Base-by-base conservation (phyloP, 495 filamentous ascomycete genomes). In the Collariella sp. region DNA sequence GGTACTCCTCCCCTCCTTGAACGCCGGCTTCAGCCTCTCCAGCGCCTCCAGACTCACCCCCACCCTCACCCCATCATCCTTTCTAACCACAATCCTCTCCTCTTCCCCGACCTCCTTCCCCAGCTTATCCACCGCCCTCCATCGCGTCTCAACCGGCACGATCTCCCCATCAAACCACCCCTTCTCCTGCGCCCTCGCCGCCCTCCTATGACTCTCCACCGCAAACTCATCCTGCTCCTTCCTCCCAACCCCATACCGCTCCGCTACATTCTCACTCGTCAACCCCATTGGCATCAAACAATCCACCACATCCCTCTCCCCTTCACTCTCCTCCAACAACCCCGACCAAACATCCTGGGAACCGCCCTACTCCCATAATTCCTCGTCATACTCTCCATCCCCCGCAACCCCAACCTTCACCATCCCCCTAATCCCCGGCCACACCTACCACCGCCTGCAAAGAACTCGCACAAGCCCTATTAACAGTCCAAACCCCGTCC, bases 261-360 rank as follows among this genome's bases (percentile, higher is more conserved):
- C 69, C 0, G 90, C 88, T 10, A 96, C 89, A 60, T 95, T 95
- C 76, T 96, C 91, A 22, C 81, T 81, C n/a, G 91, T 96, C 40
- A 91, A 63, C 0, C 91, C 90, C 91, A 96, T 96, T 51, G 82
- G 81, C 90, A 94, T 93, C 62, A 95, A 83, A 62, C 90, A 95
- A 64, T 95, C 90, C 36, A 77, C 66, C 7, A 87, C 85, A 52
- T 93, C 86, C 67, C 85, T 75, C 7, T 80, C 81, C 7, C 65
- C 64, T 1, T 74, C 82, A 2, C 86, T 77, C 60, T 74, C 81
- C n/a, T n/a, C n/a, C n/a, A n/a, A n/a, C 52, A 95, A 67, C 42
- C 79, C 84, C 1, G 83, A 80, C 84, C 88, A 95, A n/a, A 87
- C 67, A 39, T 87, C 80, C 2, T 83, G 0, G 91, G 91, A 50